phyloP scores from a whole-genome alignment of 192 early-diverging fungal species.

The Podila clonocystis region DNA sequence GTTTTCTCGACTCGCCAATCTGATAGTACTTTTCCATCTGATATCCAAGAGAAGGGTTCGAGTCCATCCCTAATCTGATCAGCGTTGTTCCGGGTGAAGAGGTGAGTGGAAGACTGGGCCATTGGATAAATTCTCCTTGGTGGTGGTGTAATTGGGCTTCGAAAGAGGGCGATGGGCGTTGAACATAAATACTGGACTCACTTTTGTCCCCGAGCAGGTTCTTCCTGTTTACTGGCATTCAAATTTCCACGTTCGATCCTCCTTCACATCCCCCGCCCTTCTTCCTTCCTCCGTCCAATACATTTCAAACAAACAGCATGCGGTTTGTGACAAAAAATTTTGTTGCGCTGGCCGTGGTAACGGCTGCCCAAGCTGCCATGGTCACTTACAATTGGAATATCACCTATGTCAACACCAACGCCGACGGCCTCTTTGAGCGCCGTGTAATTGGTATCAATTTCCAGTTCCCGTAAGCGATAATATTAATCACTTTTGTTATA shows the following conservation, averaged over 20 bases:
- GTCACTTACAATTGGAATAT: slow-evolving; percentile 75
- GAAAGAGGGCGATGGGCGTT: too few relatives aligned
- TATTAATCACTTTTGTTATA: too few relatives aligned
- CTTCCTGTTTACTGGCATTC: slow-evolving; percentile 6
- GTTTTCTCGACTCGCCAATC: too few relatives aligned
- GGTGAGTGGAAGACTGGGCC: too few relatives aligned
- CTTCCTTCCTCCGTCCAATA: neutral
- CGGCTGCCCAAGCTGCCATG: slow-evolving; percentile 51
- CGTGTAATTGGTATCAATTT: slow-evolving; percentile 71
- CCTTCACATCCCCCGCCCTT: slow-evolving; percentile 13
- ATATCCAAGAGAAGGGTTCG: too few relatives aligned
- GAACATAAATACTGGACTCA: neutral
- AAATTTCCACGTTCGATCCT: slow-evolving; percentile 11
- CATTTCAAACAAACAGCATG: neutral
- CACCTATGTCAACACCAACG: slow-evolving; percentile 65
- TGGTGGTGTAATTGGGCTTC: too few relatives aligned
- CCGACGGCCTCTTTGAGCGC: slow-evolving; percentile 67
- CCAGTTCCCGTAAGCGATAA: slow-evolving; percentile 63
- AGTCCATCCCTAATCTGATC: too few relatives aligned
- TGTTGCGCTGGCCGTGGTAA: slow-evolving; percentile 16
- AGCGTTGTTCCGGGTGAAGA: too few relatives aligned
- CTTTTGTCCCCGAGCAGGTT: neutral
- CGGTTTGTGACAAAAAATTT: slow-evolving; percentile 8
- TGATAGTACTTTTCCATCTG: too few relatives aligned
- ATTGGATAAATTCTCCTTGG: too few relatives aligned